These are phyloP conservation scores for Linnemannia elongata DNA, from an alignment of 192 early-diverging fungal species.

Conservation along the genomic window DNA sequence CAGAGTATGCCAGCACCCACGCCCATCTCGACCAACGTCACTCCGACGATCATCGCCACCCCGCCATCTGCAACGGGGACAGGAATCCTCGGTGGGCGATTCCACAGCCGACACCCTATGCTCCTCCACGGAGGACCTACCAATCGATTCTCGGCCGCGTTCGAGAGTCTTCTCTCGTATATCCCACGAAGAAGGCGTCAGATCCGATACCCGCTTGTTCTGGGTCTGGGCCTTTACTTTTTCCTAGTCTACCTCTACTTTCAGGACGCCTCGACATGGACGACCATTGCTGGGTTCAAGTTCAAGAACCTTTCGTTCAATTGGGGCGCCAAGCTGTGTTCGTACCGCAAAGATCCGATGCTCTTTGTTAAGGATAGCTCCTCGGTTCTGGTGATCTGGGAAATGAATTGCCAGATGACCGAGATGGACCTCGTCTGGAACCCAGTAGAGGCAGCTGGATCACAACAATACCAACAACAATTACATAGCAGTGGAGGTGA, in stretches of 20 bases:
- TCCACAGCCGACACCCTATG: conserved; percentile 48
- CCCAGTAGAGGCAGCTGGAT: conserved; percentile 8
- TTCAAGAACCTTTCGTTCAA: conserved; percentile 63
- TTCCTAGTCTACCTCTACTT: conserved; percentile 40
- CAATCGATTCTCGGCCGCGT: conserved; percentile 19
- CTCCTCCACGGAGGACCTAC: conserved; percentile 33
- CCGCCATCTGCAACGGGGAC: conserved; percentile 54
- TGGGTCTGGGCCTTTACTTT: conserved; percentile 26
- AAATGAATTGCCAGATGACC: conserved; percentile 65
- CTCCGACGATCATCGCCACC: conserved; percentile 49
- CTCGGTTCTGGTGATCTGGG: conserved; percentile 68
- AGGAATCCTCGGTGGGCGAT: conserved; percentile 31
- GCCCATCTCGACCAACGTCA: conserved; percentile 46
- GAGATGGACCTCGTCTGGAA: conserved; percentile 62
- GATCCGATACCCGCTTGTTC: conserved; percentile 33
- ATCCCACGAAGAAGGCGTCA: conserved; percentile 44
- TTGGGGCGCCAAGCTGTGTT: conserved; percentile 60
- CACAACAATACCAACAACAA: background rate
- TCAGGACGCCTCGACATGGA: conserved; percentile 32
- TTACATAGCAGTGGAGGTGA: background rate
- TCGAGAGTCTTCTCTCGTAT: conserved; percentile 21
- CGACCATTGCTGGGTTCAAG: conserved; percentile 54
- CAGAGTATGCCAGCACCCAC: conserved; percentile 50
- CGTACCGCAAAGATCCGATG: conserved; percentile 67
- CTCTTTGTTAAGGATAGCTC: conserved; percentile 64